Conservation (phyloP, 495 filamentous ascomycete genomes). For the Aspergillus biplanus region DNA sequence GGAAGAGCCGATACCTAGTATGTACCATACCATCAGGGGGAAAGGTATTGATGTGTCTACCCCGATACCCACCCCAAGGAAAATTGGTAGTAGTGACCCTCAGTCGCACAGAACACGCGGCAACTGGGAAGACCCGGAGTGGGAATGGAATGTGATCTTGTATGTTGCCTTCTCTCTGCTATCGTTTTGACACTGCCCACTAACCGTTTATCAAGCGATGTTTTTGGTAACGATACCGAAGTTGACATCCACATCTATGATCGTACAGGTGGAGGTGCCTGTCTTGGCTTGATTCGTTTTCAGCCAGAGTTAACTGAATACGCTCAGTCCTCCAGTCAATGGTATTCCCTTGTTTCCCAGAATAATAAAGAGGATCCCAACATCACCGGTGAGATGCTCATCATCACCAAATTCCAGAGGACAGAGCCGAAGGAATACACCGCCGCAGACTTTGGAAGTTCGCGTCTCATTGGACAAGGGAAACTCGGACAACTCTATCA, state of each 20-base stretch:
- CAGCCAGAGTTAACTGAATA: too few relatives aligned
- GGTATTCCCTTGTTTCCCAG: slow-evolving; percentile 51
- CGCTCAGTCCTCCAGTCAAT: too few relatives aligned
- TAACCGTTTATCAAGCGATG: slow-evolving; percentile 66
- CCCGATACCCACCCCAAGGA: too few relatives aligned
- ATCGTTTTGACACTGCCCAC: background rate
- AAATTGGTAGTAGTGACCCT: too few relatives aligned
- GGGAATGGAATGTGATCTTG: slow-evolving; percentile 96
- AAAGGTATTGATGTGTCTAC: too few relatives aligned
- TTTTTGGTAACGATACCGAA: slow-evolving; percentile 87
- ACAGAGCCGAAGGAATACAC: slow-evolving; percentile 91
- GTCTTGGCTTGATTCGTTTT: too few relatives aligned
- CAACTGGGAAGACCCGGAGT: slow-evolving; percentile 66
- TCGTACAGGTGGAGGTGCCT: too few relatives aligned
- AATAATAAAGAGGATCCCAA: slow-evolving; percentile 64
- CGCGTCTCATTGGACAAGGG: slow-evolving; percentile 96
- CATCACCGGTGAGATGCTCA: slow-evolving; percentile 88
- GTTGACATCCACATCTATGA: slow-evolving; percentile 68
- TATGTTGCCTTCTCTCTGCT: slow-evolving; percentile 53
- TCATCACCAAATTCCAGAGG: slow-evolving; percentile 83
- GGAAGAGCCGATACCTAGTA: too few relatives aligned
- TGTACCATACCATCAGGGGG: too few relatives aligned
- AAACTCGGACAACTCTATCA: slow-evolving; percentile 99
- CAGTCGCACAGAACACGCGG: too few relatives aligned
- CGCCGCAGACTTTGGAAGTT: slow-evolving; percentile 90